Percentiles rank a stretch among this genome's conserved stretches.
These are phyloP conservation scores for Verticillium tricorpus DNA, from an alignment of 2,329 filamentous ascomycete species.

Conservation along the genomic window DNA sequence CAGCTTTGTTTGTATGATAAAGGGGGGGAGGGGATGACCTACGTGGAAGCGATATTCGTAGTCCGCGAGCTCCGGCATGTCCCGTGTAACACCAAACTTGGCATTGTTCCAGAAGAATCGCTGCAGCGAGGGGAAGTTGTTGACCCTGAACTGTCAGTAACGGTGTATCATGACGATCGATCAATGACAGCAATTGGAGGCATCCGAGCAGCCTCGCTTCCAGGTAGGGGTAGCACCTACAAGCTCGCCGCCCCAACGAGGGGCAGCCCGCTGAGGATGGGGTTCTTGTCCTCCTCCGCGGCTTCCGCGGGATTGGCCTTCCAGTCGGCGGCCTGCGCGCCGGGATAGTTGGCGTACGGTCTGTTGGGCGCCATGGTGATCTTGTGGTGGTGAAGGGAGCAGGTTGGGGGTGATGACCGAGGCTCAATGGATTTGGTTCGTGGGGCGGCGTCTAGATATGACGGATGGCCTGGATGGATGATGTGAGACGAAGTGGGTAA, in stretches of 20 bases:
- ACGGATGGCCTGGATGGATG: not conserved
- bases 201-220: too few relatives aligned
- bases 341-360: conserved; percentile 13
- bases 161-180: too few relatives aligned
- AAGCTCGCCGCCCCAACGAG: conserved; percentile 58
- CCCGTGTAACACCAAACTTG: conserved; percentile 42
- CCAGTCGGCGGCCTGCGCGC: conserved; percentile 6
- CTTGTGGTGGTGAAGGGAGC: not conserved
- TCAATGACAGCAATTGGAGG: too few relatives aligned
- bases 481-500: not conserved
- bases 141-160: conserved; percentile 39
- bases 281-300: conserved; percentile 52
- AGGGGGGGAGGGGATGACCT: conserved; percentile 14
- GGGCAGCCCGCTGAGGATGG: conserved; percentile 61
- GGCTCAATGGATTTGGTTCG: not conserved
- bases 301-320: conserved; percentile 1
- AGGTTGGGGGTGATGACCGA: not conserved
- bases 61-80: conserved; percentile 39
- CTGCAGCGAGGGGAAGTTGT: conserved; percentile 56
- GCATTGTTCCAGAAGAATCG: conserved; percentile 68
- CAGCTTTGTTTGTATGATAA: not conserved
- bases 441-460: not conserved
- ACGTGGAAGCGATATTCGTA: conserved; percentile 46
- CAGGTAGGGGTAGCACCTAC: conserved; percentile 34
- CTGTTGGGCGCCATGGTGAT: conserved; percentile 11